Evolutionary conservation across 306 rosid species (phyloP).

Genomic region (Cucurbita maxima): DNA sequence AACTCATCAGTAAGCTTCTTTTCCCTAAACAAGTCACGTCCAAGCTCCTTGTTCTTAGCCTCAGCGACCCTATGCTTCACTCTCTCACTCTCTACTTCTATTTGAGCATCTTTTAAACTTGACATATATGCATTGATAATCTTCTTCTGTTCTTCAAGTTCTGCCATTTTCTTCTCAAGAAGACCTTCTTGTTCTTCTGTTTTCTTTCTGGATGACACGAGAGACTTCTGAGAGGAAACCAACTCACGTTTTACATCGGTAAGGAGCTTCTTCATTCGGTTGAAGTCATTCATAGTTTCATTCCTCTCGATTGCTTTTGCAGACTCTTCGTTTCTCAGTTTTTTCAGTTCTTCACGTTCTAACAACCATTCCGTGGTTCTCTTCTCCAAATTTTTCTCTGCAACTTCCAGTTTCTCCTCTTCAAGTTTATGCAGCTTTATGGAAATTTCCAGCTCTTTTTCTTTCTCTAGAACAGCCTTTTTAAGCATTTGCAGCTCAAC

Average conservation of each 20-base stretch:
- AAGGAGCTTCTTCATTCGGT: slow-evolving; percentile 62
- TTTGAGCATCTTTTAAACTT: slow-evolving; percentile 48
- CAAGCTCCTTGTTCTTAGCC: slow-evolving; percentile 52
- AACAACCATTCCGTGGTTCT: slow-evolving; percentile 59
- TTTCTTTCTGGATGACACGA: slow-evolving; percentile 48
- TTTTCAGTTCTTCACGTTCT: slow-evolving; percentile 64
- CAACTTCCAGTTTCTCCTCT: slow-evolving; percentile 46
- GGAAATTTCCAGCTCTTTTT: slow-evolving; percentile 34
- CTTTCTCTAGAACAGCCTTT: slow-evolving; percentile 36
- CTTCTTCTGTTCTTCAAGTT: slow-evolving; percentile 51
- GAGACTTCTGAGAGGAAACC: slow-evolving; percentile 77
- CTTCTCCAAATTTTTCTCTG: slow-evolving; percentile 59
- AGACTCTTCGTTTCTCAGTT: slow-evolving; percentile 38
- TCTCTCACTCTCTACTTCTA: slow-evolving; percentile 67
- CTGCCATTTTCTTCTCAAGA: slow-evolving; percentile 40
- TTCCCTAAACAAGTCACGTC: slow-evolving; percentile 35
- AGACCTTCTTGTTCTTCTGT: slow-evolving; percentile 65
- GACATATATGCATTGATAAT: slow-evolving; percentile 47
- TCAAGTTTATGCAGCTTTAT: slow-evolving; percentile 28
- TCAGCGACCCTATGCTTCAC: slow-evolving; percentile 43
- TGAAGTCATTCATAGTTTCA: slow-evolving; percentile 44
- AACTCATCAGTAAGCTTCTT: slow-evolving; percentile 46
- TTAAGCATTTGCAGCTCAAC: slow-evolving; percentile 43
- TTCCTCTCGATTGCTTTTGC: slow-evolving; percentile 32
- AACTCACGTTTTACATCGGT: slow-evolving; percentile 53